These are phyloP conservation scores for Epicoccum nigrum DNA, from an alignment of 2,329 filamentous ascomycete genomes.

Conservation along the genomic window DNA sequence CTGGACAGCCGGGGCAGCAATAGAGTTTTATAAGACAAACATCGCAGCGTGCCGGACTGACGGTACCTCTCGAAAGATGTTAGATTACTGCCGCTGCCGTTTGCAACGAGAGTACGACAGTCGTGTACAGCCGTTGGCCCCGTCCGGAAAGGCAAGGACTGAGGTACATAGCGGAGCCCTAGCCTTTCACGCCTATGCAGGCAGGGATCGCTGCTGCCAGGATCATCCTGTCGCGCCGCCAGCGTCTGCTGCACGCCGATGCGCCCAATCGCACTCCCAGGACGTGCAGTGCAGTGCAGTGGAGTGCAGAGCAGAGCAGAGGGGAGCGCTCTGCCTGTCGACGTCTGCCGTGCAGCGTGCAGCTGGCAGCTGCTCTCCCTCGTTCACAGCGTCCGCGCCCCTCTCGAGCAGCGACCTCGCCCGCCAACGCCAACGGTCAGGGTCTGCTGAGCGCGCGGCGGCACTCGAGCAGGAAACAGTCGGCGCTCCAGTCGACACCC, in stretches of 20 bases:
- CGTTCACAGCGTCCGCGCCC: slow-evolving; percentile 19
- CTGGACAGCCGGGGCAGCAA: slow-evolving; percentile 41
- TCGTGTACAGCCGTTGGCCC: slow-evolving; percentile 49
- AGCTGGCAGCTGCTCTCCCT: slow-evolving; percentile 18
- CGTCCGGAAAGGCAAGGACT: slow-evolving; percentile 47
- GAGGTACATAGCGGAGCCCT: slow-evolving; percentile 41
- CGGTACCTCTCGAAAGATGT: slow-evolving; percentile 46
- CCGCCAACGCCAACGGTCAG: slow-evolving; percentile 13
- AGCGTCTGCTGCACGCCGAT: slow-evolving; percentile 26
- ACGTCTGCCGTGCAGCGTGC: slow-evolving; percentile 17
- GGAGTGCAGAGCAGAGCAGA: too few species aligned
- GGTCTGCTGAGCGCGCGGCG: slow-evolving; percentile 19
- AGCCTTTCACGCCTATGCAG: slow-evolving; percentile 34
- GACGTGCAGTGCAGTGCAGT: slow-evolving; percentile 22
- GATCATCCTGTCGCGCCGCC: slow-evolving; percentile 34
- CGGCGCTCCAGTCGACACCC: slow-evolving; percentile 18
- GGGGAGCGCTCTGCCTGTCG: slow-evolving; percentile 16
- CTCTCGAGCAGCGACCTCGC: slow-evolving; percentile 14
- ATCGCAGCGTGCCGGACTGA: slow-evolving; percentile 44
- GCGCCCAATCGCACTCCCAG: slow-evolving; percentile 36
- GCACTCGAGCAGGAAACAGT: slow-evolving; percentile 30
- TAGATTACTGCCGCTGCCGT: slow-evolving; percentile 51
- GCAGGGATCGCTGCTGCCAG: slow-evolving; percentile 34
- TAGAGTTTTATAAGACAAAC: slow-evolving; percentile 48
- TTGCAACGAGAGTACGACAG: slow-evolving; percentile 50